These are phyloP conservation scores for Cyberlindnera xylosilytica DNA, from an alignment of 805 yeast species.

Conservation along the genomic window DNA sequence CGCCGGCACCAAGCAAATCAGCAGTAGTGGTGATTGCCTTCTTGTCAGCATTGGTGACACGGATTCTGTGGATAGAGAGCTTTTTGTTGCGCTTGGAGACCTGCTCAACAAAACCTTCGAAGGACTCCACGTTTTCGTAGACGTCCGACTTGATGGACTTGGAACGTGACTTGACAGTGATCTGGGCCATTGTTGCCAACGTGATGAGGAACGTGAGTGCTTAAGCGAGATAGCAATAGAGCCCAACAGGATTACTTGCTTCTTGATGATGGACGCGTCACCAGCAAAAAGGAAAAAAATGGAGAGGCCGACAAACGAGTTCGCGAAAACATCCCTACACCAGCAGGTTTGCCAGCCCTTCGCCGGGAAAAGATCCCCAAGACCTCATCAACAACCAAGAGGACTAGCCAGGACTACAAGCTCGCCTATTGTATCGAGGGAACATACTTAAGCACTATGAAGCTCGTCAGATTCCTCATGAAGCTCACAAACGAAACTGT, in stretches of 20 bases:
- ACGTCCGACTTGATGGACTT: slow-evolving; percentile 49
- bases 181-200: slow-evolving; percentile 9
- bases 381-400: too few species aligned
- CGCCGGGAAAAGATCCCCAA: too few species aligned
- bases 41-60: slow-evolving; percentile 38
- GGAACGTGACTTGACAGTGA: slow-evolving; percentile 60
- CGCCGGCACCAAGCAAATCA: slow-evolving; percentile 20
- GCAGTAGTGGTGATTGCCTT: slow-evolving; percentile 16
- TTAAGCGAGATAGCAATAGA: too few species aligned
- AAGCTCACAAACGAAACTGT: slow-evolving; percentile 83
- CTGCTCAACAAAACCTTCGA: slow-evolving; percentile 40
- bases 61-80: slow-evolving; percentile 48
- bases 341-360: too few species aligned
- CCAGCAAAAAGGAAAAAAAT: too few species aligned
- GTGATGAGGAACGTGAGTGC: too few species aligned
- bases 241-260: too few species aligned
- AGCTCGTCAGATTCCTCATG: slow-evolving; percentile 74
- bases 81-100: slow-evolving; percentile 43
- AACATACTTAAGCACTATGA: slow-evolving; percentile 51
- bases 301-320: neutral
- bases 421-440: too few species aligned
- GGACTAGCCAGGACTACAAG: too few species aligned
- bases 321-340: neutral
- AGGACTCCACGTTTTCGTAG: slow-evolving; percentile 27
- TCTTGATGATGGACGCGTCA: too few species aligned